A percentile compares a stretch with the other conserved stretches of the same genome.
phyloP scores from a whole-genome alignment of 2,329 filamentous ascomycete species.

The Sporothrix luriei region DNA sequence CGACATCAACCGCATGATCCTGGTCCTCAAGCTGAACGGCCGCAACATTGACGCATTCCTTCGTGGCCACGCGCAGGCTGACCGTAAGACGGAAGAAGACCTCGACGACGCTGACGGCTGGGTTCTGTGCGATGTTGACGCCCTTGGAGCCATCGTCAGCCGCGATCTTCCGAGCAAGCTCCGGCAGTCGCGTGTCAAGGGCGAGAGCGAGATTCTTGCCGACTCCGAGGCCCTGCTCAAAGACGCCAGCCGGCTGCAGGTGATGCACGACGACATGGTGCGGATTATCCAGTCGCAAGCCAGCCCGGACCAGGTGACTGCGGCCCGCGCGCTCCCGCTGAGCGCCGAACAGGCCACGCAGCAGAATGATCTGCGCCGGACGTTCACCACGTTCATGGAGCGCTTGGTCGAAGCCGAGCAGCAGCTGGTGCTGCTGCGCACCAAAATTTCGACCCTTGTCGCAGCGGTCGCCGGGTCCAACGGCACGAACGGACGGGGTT shows the following conservation, averaged over 20 bases:
- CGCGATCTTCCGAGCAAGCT: constrained; percentile 65
- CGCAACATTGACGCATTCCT: constrained; percentile 67
- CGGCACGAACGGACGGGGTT: constrained; percentile 48
- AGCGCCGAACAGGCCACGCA: constrained; percentile 80
- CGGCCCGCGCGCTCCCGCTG: constrained; percentile 71
- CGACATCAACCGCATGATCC: constrained; percentile 91
- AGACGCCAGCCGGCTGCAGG: constrained; percentile 71
- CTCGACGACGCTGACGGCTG: constrained; percentile 70
- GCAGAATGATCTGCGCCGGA: constrained; percentile 77
- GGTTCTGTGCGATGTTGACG: constrained; percentile 73
- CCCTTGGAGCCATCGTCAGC: constrained; percentile 66
- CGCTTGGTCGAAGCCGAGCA: constrained; percentile 79
- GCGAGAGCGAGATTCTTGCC: constrained; percentile 68
- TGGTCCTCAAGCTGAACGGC: constrained; percentile 83
- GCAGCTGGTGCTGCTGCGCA: constrained; percentile 74
- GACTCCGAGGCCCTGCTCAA: constrained; percentile 68
- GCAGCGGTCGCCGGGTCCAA: constrained; percentile 53
- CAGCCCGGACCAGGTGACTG: constrained; percentile 68
- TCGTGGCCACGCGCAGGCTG: constrained; percentile 66
- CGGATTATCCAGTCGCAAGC: constrained; percentile 70
- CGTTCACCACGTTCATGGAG: constrained; percentile 73
- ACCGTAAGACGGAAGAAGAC: constrained; percentile 58
- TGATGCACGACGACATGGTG: constrained; percentile 76
- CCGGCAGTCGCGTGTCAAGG: constrained; percentile 67
- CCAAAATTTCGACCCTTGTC: constrained; percentile 67